Conservation (phyloP, 768 basidiomycete species). For the Trametes cinnabarina region DNA sequence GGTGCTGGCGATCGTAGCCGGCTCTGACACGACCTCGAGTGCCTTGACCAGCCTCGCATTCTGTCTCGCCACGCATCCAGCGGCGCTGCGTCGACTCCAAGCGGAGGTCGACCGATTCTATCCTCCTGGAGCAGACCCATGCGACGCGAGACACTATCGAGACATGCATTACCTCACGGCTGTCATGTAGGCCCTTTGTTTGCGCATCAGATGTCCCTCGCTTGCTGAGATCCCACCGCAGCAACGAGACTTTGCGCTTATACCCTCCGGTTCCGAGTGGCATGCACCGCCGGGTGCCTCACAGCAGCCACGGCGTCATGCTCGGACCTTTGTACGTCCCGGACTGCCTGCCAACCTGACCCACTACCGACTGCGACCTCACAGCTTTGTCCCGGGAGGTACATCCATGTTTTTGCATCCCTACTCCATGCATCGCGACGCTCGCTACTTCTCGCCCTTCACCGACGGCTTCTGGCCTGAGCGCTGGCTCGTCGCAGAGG, state of each 20-base stretch:
- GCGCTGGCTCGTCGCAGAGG: slow-evolving; percentile 36
- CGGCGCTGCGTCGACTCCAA: slow-evolving; percentile 16
- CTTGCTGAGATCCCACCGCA: slow-evolving; percentile 17
- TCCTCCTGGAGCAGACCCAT: slow-evolving; percentile 20
- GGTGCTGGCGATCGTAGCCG: slow-evolving; percentile 27
- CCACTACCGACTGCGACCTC: neutral
- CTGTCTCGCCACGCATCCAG: slow-evolving; percentile 22
- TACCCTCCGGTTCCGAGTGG: slow-evolving; percentile 42
- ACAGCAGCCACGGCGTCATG: slow-evolving; percentile 31
- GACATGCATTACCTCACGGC: slow-evolving; percentile 16
- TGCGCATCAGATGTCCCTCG: neutral
- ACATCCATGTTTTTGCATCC: slow-evolving; percentile 37
- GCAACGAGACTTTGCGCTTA: slow-evolving; percentile 46
- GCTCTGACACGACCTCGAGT: slow-evolving; percentile 30
- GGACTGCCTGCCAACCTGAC: neutral
- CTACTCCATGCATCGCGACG: slow-evolving; percentile 44
- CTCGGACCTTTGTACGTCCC: slow-evolving; percentile 34
- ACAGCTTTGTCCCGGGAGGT: slow-evolving; percentile 23
- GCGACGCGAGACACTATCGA: neutral
- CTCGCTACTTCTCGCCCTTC: slow-evolving; percentile 43
- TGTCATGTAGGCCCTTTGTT: slow-evolving; percentile 6
- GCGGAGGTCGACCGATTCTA: slow-evolving; percentile 27
- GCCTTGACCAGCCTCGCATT: slow-evolving; percentile 26
- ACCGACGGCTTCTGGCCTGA: slow-evolving; percentile 44
- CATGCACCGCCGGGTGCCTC: slow-evolving; percentile 36